These are phyloP conservation scores for Aureobasidium pullulans DNA, from an alignment of 2,329 filamentous ascomycete genomes.

Conservation along the genomic window DNA sequence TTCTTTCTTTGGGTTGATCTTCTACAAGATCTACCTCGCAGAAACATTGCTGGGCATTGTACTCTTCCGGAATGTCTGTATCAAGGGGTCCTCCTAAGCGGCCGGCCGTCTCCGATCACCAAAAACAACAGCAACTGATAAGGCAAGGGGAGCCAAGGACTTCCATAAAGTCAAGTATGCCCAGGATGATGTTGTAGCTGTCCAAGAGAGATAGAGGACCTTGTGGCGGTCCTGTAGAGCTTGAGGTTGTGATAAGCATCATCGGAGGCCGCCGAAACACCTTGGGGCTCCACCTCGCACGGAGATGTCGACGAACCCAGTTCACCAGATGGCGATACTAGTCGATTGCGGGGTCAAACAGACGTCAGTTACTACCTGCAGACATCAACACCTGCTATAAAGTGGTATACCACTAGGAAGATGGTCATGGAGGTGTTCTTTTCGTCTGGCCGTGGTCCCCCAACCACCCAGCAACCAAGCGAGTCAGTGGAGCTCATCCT, in stretches of 20 bases:
- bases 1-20: no score
- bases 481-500: conserved; percentile 6
- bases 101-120: neutral
- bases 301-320: neutral
- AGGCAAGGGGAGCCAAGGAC: neutral
- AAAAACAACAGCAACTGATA: neutral
- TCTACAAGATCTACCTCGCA: neutral
- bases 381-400: neutral
- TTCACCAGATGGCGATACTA: conserved; percentile 7
- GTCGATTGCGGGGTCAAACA: conserved; percentile 4
- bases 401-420: neutral
- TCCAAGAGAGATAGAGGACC: neutral
- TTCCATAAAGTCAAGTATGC: neutral
- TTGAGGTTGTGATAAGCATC: conserved; percentile 11
- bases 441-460: neutral
- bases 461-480: neutral
- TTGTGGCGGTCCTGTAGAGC: conserved; percentile 1
- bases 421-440: neutral
- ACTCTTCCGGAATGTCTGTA: neutral
- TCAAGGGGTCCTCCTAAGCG: neutral
- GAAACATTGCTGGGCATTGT: neutral
- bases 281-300: conserved; percentile 10
- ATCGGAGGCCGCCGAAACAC: conserved; percentile 8
- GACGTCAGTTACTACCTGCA: neutral
- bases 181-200: neutral